phyloP scores from a whole-genome alignment of 78 protist species.

The Dictyostelium brefeldianum region DNA sequence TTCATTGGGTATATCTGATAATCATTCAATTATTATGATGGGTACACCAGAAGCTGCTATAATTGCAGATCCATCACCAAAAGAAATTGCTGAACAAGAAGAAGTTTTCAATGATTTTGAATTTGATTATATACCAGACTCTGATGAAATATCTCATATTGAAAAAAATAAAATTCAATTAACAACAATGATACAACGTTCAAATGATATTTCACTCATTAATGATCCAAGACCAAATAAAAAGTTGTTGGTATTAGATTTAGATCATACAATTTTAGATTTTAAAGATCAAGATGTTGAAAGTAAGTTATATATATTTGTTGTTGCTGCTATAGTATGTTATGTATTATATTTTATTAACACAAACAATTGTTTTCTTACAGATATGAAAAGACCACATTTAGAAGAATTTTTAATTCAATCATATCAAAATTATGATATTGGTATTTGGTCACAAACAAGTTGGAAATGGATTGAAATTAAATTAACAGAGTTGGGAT shows the following conservation, averaged over 20 bases:
- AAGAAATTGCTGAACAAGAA: neutral
- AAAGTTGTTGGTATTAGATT: slow-evolving; percentile 72
- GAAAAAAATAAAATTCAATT: slow-evolving; percentile 49
- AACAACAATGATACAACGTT: neutral
- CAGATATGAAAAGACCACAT: slow-evolving; percentile 80
- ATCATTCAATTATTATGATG: slow-evolving; percentile 70
- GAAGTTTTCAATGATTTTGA: slow-evolving; percentile 77
- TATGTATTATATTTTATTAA: neutral
- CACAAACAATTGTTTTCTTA: neutral
- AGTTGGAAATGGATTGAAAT: slow-evolving; percentile 84
- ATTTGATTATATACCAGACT: slow-evolving; percentile 75
- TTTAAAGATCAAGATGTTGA: slow-evolving; percentile 80
- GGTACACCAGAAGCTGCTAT: slow-evolving; percentile 75
- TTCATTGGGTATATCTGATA: slow-evolving; percentile 1
- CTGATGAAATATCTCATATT: slow-evolving; percentile 73
- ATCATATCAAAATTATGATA: slow-evolving; percentile 69
- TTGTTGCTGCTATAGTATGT: neutral
- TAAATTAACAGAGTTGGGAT: slow-evolving; percentile 77
- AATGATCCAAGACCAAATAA: slow-evolving; percentile 66
- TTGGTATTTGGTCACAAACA: slow-evolving; percentile 84
- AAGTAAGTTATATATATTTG: slow-evolving; percentile 13
- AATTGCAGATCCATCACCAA: neutral
- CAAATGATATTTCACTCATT: slow-evolving; percentile 54
- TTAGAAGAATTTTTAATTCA: slow-evolving; percentile 57
- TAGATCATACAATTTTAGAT: slow-evolving; percentile 78